These are phyloP conservation scores for Aspergillus nidulans DNA, from an alignment of 495 filamentous ascomycete genomes.

Conservation along the genomic window DNA sequence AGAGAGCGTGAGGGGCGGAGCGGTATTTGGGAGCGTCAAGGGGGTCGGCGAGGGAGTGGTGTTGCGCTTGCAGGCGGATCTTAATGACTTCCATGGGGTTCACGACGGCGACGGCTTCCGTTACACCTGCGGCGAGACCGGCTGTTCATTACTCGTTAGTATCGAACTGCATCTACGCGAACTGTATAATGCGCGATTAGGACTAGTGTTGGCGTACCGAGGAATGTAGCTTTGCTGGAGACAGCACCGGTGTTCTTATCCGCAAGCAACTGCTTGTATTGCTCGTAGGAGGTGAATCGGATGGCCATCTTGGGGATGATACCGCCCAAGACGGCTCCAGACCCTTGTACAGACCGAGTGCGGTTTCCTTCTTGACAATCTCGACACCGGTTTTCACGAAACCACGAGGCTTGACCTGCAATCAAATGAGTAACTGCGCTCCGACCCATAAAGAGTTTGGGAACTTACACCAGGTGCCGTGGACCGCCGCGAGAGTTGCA, in stretches of 20 bases:
- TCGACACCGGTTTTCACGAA: slow-evolving; percentile 84
- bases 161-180: background rate
- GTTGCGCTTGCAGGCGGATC: slow-evolving; percentile 94
- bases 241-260: slow-evolving; percentile 65
- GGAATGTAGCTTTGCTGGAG: slow-evolving; percentile 72
- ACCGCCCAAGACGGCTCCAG: slow-evolving; percentile 92
- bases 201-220: slow-evolving; percentile 45
- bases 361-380: slow-evolving; percentile 85
- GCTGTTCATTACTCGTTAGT: slow-evolving; percentile 41
- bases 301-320: slow-evolving; percentile 99
- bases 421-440: slow-evolving; percentile 18
- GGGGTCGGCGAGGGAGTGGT: slow-evolving; percentile 91
- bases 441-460: background rate
- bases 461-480: slow-evolving; percentile 68
- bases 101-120: slow-evolving; percentile 91
- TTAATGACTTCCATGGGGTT: slow-evolving; percentile 99
- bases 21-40: slow-evolving; percentile 93
- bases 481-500: slow-evolving; percentile 92
- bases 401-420: slow-evolving; percentile 67
- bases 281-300: slow-evolving; percentile 95
- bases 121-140: slow-evolving; percentile 87
- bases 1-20: slow-evolving; percentile 92
- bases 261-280: slow-evolving; percentile 81
- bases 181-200: background rate
- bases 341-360: slow-evolving; percentile 92